These are phyloP conservation scores for Pythium aphanidermatum DNA, from an alignment of 352 stramenopile genomes.

Conservation along the genomic window DNA sequence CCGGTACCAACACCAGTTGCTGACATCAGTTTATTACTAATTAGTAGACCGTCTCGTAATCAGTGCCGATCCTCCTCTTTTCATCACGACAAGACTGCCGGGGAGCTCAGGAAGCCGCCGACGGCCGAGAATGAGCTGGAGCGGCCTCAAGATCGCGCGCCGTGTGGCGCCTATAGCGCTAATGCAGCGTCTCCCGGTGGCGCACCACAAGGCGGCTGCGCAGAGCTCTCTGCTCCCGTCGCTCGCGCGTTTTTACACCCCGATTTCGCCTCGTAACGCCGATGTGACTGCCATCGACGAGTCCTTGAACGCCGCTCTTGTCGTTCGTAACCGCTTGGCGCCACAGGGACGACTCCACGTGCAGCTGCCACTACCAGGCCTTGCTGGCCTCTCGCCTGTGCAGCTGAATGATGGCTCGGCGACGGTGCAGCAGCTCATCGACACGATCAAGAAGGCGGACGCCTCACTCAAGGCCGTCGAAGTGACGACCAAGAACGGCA, in stretches of 20 bases:
- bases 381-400: conserved; percentile 44
- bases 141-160: background rate
- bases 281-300: conserved; percentile 2
- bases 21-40: too few relatives aligned
- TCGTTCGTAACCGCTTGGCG: conserved; percentile 36
- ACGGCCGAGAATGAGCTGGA: background rate
- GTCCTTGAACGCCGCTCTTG: conserved; percentile 20
- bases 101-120: too few relatives aligned
- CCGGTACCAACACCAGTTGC: too few relatives aligned
- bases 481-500: conserved; percentile 57
- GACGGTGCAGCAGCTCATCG: conserved; percentile 47
- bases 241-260: conserved; percentile 6
- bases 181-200: background rate
- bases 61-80: conserved; percentile 9
- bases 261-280: conserved; percentile 3
- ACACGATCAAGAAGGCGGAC: conserved; percentile 43
- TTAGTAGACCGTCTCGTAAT: conserved; percentile 12
- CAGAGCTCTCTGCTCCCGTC: background rate
- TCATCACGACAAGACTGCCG: too few relatives aligned
- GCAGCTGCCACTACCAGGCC: conserved; percentile 52
- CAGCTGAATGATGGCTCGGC: conserved; percentile 28
- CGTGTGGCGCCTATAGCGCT: background rate
- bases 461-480: conserved; percentile 56
- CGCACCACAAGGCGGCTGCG: background rate
- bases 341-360: conserved; percentile 38